Evolutionary conservation across 2,329 filamentous ascomycete species (phyloP), one percentile per base, ranked within the genome.

Genomic region (Dactylellina cionopaga): DNA sequence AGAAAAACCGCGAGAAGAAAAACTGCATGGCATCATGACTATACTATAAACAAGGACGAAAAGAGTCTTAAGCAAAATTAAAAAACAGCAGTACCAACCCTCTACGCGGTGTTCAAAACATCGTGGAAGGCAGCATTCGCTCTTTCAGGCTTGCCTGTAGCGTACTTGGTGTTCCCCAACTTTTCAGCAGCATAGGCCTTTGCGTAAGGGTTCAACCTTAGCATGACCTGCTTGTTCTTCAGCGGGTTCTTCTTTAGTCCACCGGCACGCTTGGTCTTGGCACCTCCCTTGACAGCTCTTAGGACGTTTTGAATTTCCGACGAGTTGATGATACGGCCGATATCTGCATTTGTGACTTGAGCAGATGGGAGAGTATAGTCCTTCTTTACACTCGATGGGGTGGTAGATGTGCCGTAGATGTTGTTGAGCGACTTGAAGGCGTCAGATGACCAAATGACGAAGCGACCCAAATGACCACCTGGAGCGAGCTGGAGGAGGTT

Each of bases 171-270:
- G 83, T 90, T 86, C 77, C 92, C 92, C 71, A 95, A 83, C 84
- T 92, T 90, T 80, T 92, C 88, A 87, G 96, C 92, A 79, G 89
- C 86, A 85, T 96, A 99, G 75, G 91, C 89, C 79, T 90, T 86
- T 78, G 95, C 94, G 85, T 99, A 99, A 76, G 95, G 95, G 90
- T 99, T 99, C 83, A 99, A 91, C 80, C 95, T 91, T 82, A 99
- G 91, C 84, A 97, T 88, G 78, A 99, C 90, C 88, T 98, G 95
- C 89, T 92, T 96, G 91, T 99, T 99, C 85, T 87, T 87, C 79
- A 99, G 92, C 80, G 95, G 95, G 89, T 99, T 99, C 93, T 98
- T 98, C 92, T 99, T 99, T 89, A 97, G 94, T 78, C 96, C 92
- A 80, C 87, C 85, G 78, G 86, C 85, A 81, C 95, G 92, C 89